phyloP scores from a whole-genome alignment of 192 early-diverging fungal species.

The Coemansia guatemalensis region DNA sequence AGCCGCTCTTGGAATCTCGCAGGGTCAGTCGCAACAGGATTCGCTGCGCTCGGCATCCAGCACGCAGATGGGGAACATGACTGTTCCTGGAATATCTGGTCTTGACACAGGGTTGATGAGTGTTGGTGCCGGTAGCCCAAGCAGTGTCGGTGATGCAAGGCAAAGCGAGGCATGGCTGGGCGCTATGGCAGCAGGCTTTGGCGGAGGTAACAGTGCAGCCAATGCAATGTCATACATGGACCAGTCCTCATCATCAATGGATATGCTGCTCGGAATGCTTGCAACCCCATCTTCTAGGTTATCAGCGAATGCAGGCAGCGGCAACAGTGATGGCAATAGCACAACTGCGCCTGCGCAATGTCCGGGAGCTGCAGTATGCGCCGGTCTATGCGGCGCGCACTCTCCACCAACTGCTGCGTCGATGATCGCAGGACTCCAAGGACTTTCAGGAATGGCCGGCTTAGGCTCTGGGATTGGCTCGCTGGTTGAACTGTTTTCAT shows the following conservation, averaged over 20 bases:
- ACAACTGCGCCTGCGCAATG: constrained; percentile 7
- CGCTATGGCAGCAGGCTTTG: neutral
- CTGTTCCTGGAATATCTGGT: neutral
- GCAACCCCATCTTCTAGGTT: neutral
- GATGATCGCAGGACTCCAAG: constrained; percentile 24
- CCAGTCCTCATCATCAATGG: constrained; percentile 15
- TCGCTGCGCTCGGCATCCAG: neutral
- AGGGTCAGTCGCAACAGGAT: neutral
- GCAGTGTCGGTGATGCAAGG: neutral
- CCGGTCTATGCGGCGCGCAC: constrained; percentile 29
- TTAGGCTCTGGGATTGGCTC: constrained; percentile 31
- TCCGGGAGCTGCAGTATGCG: constrained; percentile 20
- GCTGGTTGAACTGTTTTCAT: constrained; percentile 35
- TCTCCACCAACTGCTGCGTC: constrained; percentile 21
- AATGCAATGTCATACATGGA: neutral
- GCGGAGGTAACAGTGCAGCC: neutral
- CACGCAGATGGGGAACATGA: neutral
- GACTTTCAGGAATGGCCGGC: constrained; percentile 34
- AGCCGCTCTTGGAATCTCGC: neutral
- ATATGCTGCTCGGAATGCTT: constrained; percentile 28
- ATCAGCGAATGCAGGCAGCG: neutral
- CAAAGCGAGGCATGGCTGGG: neutral
- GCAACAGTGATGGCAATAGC: neutral
- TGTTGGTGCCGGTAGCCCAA: neutral
- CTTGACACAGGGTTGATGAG: constrained; percentile 10